phyloP scores from a whole-genome alignment of 345 rosid genomes.

The Brassica carinata region DNA sequence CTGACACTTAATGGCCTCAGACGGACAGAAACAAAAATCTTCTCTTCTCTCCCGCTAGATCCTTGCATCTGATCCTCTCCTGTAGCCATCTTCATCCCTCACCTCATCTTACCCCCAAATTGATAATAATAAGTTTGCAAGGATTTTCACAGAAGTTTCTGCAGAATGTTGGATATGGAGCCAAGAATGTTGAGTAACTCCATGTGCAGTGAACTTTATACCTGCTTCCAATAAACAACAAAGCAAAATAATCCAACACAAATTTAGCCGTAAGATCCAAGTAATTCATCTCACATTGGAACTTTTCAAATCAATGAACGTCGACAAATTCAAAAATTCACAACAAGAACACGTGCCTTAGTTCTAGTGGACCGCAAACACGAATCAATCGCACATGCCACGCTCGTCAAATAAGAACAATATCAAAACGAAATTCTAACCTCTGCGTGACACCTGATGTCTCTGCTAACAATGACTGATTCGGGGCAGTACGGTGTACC shows the following conservation, averaged over 20 bases:
- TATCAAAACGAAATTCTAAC: conserved; percentile 14
- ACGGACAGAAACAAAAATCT: conserved; percentile 80
- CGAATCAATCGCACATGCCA: background rate
- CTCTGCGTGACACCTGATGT: conserved; percentile 20
- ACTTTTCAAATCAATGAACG: conserved; percentile 14
- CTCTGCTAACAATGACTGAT: background rate
- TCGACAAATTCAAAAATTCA: background rate
- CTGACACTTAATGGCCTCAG: conserved; percentile 83
- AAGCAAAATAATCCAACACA: conserved; percentile 5
- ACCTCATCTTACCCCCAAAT: conserved; percentile 41
- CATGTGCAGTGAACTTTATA: conserved; percentile 41
- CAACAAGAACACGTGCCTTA: background rate
- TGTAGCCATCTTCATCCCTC: conserved; percentile 52
- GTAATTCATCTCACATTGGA: conserved; percentile 22
- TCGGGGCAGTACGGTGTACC: background rate
- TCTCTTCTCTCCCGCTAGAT: conserved; percentile 55
- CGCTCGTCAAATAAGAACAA: background rate
- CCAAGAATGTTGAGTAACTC: conserved; percentile 43
- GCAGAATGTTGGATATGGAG: conserved; percentile 46
- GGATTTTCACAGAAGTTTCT: conserved; percentile 36
- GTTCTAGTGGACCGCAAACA: background rate
- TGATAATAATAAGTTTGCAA: background rate
- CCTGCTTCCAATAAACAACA: conserved; percentile 21
- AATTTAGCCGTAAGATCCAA: conserved; percentile 34
- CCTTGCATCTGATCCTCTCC: conserved; percentile 59